Percentiles rank a stretch among this genome's conserved stretches.
Conservation (phyloP, 257 asterid species). For the Jacaranda mimosifolia region DNA sequence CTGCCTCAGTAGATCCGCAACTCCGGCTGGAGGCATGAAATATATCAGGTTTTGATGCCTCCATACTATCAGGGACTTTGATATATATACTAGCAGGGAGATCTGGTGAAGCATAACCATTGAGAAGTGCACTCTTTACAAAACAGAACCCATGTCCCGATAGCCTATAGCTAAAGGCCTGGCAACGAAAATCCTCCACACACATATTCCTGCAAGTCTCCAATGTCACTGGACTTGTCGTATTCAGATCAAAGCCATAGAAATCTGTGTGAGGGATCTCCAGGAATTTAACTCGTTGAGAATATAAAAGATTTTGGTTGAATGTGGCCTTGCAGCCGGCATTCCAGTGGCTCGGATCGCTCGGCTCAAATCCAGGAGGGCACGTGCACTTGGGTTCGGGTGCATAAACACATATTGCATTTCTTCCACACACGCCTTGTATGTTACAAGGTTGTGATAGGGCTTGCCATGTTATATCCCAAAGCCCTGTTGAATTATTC, state of each 20-base stretch:
- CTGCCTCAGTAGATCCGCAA: slow-evolving; percentile 35
- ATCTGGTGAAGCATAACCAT: slow-evolving; percentile 59
- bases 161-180: slow-evolving; percentile 60
- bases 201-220: slow-evolving; percentile 55
- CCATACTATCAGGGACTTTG: slow-evolving; percentile 53
- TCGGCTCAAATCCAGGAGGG: slow-evolving; percentile 59
- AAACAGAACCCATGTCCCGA: slow-evolving; percentile 58
- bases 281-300: slow-evolving; percentile 51
- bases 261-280: slow-evolving; percentile 64
- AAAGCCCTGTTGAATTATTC: slow-evolving; percentile 55
- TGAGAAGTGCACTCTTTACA: slow-evolving; percentile 59
- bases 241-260: slow-evolving; percentile 68
- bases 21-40: slow-evolving; percentile 37
- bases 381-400: slow-evolving; percentile 57
- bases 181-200: slow-evolving; percentile 48
- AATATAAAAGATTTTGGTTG: slow-evolving; percentile 30
- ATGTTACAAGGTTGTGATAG: slow-evolving; percentile 56
- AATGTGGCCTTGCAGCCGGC: slow-evolving; percentile 62
- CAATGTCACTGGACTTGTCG: slow-evolving; percentile 30
- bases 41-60: slow-evolving; percentile 37
- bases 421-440: slow-evolving; percentile 72
- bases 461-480: slow-evolving; percentile 74
- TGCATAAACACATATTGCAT: slow-evolving; percentile 60
- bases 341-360: slow-evolving; percentile 57
- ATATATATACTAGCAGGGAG: slow-evolving; percentile 58